A percentile compares a stretch with the other conserved stretches of the same genome.
Conservation (phyloP, 2,329 filamentous ascomycete species). For the Cercospora zeina region DNA sequence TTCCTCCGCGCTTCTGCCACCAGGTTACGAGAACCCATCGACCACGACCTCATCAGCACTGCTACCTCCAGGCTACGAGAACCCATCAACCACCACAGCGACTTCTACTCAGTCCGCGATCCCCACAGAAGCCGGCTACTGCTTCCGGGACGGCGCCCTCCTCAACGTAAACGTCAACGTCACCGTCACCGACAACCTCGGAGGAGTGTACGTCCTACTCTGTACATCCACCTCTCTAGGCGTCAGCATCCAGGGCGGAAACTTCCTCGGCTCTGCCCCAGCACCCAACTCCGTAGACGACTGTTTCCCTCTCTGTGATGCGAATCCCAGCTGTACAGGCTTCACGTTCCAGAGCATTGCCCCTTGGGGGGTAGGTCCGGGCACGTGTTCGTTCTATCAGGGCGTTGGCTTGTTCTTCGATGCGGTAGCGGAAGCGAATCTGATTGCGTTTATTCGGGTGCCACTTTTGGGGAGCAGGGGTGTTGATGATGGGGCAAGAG, state of each 20-base stretch:
- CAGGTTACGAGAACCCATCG: neutral
- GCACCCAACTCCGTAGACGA: slow-evolving; percentile 16
- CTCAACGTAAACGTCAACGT: slow-evolving; percentile 10
- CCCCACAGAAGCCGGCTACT: slow-evolving; percentile 5
- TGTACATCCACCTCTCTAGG: slow-evolving; percentile 8
- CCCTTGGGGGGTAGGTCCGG: slow-evolving; percentile 8
- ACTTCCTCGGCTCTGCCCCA: neutral
- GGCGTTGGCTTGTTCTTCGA: slow-evolving; percentile 3
- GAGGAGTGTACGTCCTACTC: slow-evolving; percentile 13
- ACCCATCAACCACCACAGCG: neutral
- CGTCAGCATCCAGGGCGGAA: neutral
- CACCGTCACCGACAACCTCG: slow-evolving; percentile 13
- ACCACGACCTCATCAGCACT: neutral
- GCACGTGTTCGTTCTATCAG: slow-evolving; percentile 4
- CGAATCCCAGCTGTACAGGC: slow-evolving; percentile 5
- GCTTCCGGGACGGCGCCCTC: slow-evolving; percentile 12
- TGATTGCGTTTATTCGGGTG: slow-evolving; percentile 15
- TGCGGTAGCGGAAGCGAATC: neutral
- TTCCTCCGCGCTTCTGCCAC: neutral
- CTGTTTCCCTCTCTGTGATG: slow-evolving; percentile 13
- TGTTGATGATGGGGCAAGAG: neutral
- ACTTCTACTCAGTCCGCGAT: neutral
- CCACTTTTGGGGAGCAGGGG: neutral
- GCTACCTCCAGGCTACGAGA: neutral
- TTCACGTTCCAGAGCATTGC: slow-evolving; percentile 18